These are phyloP conservation scores for Crithidia thermophila DNA, from an alignment of 208 protist genomes.

Conservation along the genomic window DNA sequence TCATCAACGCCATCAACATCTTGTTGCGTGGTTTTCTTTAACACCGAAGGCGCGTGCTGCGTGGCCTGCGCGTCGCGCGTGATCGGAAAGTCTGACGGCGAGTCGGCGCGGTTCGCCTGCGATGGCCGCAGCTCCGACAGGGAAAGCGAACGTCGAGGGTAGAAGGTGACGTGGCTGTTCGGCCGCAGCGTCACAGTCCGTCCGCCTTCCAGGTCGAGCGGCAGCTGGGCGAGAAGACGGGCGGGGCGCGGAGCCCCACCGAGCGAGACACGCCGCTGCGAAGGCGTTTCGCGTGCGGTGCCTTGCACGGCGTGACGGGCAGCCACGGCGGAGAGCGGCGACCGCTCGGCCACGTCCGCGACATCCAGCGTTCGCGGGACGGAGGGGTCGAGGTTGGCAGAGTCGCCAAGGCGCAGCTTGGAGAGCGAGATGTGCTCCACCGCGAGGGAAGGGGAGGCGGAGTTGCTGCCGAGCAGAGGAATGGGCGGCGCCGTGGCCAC, in stretches of 20 bases:
- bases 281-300: neutral
- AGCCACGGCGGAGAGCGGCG: neutral
- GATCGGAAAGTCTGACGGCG: neutral
- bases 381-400: neutral
- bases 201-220: neutral
- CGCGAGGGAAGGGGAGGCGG: neutral
- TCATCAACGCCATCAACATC: neutral
- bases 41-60: neutral
- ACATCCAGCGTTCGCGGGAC: neutral
- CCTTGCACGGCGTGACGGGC: constrained; percentile 7
- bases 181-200: constrained; percentile 9
- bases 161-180: constrained; percentile 7
- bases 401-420: too few relatives aligned
- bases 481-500: neutral
- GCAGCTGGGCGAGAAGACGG: constrained; percentile 6
- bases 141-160: constrained; percentile 12
- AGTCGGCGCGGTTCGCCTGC: neutral
- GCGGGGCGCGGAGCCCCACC: neutral
- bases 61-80: neutral
- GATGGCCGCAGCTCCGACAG: constrained; percentile 1
- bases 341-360: neutral
- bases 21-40: neutral
- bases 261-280: neutral
- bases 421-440: neutral
- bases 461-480: neutral